Evolutionary conservation across 257 asterid genomes (phyloP).

Genomic region (Solanum paucissectum): DNA sequence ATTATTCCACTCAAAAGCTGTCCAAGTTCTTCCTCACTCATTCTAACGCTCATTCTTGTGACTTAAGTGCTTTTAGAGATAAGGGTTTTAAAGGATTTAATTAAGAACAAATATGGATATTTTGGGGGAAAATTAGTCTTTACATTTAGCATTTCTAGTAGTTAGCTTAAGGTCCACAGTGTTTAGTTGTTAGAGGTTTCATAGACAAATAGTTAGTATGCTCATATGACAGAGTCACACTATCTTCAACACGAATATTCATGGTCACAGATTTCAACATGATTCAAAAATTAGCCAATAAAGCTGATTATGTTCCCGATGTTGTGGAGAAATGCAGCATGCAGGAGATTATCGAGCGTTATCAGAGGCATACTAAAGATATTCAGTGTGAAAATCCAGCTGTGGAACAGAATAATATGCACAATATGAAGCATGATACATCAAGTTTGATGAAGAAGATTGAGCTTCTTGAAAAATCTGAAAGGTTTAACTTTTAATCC

Average conservation of each 20-base stretch:
- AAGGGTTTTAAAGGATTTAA: too few relatives aligned
- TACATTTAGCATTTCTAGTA: too few relatives aligned
- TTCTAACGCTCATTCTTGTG: too few relatives aligned
- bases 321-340: conserved; percentile 31
- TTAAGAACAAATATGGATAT: too few relatives aligned
- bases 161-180: too few relatives aligned
- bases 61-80: too few relatives aligned
- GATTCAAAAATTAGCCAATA: not conserved
- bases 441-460: conserved; percentile 60
- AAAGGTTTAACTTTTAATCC: conserved; percentile 22
- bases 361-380: conserved; percentile 46
- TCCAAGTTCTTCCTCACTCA: too few relatives aligned
- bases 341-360: conserved; percentile 60
- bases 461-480: conserved; percentile 67
- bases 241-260: too few relatives aligned
- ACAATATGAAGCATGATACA: conserved; percentile 59
- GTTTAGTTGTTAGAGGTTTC: too few relatives aligned
- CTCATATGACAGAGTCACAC: not conserved
- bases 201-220: not conserved
- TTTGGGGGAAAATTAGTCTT: too few relatives aligned
- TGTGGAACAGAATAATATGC: conserved; percentile 32
- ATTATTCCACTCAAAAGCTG: too few relatives aligned
- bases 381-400: conserved; percentile 34
- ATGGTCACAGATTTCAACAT: not conserved
- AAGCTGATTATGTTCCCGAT: not conserved